Percentiles rank a stretch among this genome's conserved stretches.
Conservation (phyloP, 2,329 filamentous ascomycete genomes). For the Shiraia bambusicola region DNA sequence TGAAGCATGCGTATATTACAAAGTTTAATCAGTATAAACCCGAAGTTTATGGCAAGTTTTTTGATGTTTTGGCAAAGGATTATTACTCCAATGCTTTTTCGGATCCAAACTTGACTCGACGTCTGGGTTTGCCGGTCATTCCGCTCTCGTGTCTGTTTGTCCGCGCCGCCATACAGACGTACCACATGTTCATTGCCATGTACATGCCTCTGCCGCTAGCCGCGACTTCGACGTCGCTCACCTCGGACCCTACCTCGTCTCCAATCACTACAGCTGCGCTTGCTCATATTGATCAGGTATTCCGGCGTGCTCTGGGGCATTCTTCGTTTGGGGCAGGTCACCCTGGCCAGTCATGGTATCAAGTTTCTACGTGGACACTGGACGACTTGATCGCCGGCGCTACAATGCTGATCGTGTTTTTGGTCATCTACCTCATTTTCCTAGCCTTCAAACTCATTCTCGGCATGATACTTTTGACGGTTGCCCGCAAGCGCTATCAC, state of each 20-base stretch:
- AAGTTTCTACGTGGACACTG: slow-evolving; percentile 54
- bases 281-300: slow-evolving; percentile 74
- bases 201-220: slow-evolving; percentile 75
- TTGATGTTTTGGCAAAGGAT: slow-evolving; percentile 94
- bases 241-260: slow-evolving; percentile 60
- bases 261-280: slow-evolving; percentile 76
- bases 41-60: slow-evolving; percentile 80
- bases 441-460: slow-evolving; percentile 80
- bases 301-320: slow-evolving; percentile 74
- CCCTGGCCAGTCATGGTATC: slow-evolving; percentile 36
- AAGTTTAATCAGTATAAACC: slow-evolving; percentile 99
- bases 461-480: slow-evolving; percentile 82
- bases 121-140: slow-evolving; percentile 86
- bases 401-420: slow-evolving; percentile 85
- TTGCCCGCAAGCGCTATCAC: slow-evolving; percentile 75
- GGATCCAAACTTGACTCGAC: slow-evolving; percentile 83
- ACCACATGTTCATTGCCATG: slow-evolving; percentile 94
- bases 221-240: slow-evolving; percentile 65
- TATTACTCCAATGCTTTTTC: slow-evolving; percentile 97
- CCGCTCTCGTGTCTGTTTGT: slow-evolving; percentile 95
- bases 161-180: slow-evolving; percentile 89
- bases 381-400: slow-evolving; percentile 73
- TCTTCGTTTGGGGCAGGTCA: slow-evolving; percentile 59
- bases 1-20: slow-evolving; percentile 96
- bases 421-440: slow-evolving; percentile 80